Percentiles rank a stretch among this genome's conserved stretches.
Evolutionary conservation across 306 rosid species (phyloP).

Genomic region (Albizia julibrissin): DNA sequence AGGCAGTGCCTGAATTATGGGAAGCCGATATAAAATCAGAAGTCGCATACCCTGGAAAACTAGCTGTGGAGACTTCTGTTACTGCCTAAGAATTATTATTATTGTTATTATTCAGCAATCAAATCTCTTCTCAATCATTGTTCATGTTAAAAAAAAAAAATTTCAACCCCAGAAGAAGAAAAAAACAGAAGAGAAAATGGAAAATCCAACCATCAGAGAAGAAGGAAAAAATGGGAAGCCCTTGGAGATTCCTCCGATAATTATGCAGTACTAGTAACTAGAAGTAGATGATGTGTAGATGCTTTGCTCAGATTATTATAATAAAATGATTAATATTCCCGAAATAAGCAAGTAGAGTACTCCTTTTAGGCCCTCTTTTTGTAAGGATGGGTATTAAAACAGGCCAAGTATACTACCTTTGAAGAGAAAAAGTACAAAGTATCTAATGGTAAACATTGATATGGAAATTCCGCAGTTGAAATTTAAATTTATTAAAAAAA

Average conservation of each 20-base stretch:
- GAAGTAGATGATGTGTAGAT: conserved; percentile 40
- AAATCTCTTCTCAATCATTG: not conserved
- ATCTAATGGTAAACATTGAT: not conserved
- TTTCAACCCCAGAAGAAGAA: not conserved
- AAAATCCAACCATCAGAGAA: not conserved
- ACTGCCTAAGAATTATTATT: conserved; percentile 52
- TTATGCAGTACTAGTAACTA: conserved; percentile 21
- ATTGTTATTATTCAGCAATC: not conserved
- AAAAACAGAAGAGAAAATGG: not conserved
- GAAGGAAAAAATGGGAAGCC: not conserved
- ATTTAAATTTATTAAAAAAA: not conserved
- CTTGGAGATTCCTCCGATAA: conserved; percentile 20
- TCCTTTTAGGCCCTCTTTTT: not conserved
- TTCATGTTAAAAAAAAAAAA: not conserved
- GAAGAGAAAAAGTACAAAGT: not conserved
- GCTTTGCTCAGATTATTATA: conserved; percentile 30
- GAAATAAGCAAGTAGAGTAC: not conserved
- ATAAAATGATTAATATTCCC: conserved; percentile 32
- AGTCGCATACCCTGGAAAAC: conserved; percentile 63
- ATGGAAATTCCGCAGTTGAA: not conserved
- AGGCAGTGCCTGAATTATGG: conserved; percentile 90
- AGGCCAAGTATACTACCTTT: not conserved
- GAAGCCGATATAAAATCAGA: conserved; percentile 70
- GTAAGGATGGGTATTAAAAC: not conserved
- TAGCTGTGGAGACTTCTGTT: conserved; percentile 86